These are phyloP conservation scores for Petasospora rhodanensis DNA, from an alignment of 1,139 yeast genomes.

Conservation along the genomic window DNA sequence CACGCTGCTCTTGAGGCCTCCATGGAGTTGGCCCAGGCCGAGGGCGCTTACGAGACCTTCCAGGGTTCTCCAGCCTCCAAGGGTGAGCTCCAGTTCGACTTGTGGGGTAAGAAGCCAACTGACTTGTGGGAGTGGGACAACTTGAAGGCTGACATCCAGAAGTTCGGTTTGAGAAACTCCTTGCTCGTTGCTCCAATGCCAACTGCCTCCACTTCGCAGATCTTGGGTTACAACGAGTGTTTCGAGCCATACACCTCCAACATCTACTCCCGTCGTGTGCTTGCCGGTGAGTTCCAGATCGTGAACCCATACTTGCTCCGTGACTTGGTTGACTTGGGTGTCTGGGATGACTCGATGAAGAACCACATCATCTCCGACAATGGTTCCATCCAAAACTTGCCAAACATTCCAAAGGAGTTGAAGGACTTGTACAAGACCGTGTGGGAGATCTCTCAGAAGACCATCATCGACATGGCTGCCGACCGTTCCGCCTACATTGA, in stretches of 20 bases:
- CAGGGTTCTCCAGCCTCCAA: slow-evolving; percentile 79
- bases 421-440: slow-evolving; percentile 86
- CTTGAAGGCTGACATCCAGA: slow-evolving; percentile 52
- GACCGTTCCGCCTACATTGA: slow-evolving; percentile 91
- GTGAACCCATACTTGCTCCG: slow-evolving; percentile 78
- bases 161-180: slow-evolving; percentile 74
- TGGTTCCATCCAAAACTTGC: slow-evolving; percentile 81
- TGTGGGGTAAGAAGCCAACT: slow-evolving; percentile 50
- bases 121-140: slow-evolving; percentile 62
- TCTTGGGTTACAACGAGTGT: slow-evolving; percentile 83
- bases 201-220: slow-evolving; percentile 92
- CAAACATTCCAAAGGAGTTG: slow-evolving; percentile 69
- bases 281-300: slow-evolving; percentile 84
- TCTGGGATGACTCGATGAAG: slow-evolving; percentile 79
- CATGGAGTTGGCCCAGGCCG: slow-evolving; percentile 57
- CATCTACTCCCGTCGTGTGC: slow-evolving; percentile 77
- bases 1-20: slow-evolving; percentile 85
- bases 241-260: slow-evolving; percentile 90
- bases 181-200: slow-evolving; percentile 92
- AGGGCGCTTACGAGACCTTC: slow-evolving; percentile 65
- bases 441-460: slow-evolving; percentile 92
- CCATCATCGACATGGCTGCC: slow-evolving; percentile 88
- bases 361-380: slow-evolving; percentile 69
- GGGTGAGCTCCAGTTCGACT: slow-evolving; percentile 72
- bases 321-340: slow-evolving; percentile 76